phyloP scores from a whole-genome alignment of 495 filamentous ascomycete genomes.

The Mytilinidion resinicola region DNA sequence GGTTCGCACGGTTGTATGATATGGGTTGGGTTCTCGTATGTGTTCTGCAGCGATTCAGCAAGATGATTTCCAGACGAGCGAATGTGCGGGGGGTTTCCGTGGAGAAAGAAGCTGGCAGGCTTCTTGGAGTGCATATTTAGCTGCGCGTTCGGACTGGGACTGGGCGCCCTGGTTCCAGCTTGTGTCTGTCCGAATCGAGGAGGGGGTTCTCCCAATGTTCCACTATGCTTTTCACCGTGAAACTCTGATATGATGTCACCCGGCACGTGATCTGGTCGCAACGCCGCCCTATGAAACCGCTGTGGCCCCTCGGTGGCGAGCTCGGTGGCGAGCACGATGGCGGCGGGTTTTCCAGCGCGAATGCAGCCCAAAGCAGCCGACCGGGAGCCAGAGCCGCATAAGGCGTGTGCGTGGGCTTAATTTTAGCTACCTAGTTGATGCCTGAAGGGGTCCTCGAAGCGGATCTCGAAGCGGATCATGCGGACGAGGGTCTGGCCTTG shows the following conservation, averaged over 20 bases:
- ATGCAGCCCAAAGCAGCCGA: background rate
- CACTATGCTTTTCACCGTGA: no score
- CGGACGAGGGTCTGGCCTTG: background rate
- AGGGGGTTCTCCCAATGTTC: no score
- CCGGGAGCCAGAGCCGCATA: background rate
- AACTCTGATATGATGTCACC: no score
- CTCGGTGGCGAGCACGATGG: no score
- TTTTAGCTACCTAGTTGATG: background rate
- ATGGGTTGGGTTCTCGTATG: slow-evolving; percentile 1
- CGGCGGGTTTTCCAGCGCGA: background rate
- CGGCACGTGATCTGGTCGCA: no score
- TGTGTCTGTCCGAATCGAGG: no score
- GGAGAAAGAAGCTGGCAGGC: background rate
- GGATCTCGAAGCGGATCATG: background rate
- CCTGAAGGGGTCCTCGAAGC: background rate
- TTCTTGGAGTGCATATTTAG: background rate
- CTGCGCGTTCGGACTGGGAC: background rate
- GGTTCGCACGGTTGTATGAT: background rate
- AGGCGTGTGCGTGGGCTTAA: background rate
- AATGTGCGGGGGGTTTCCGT: background rate
- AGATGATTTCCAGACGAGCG: background rate
- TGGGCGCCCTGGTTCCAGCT: background rate
- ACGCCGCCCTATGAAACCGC: background rate
- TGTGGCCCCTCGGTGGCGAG: background rate
- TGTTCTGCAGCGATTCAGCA: background rate